phyloP scores from a whole-genome alignment of 306 rosid genomes.

The Cucumis hystrix region DNA sequence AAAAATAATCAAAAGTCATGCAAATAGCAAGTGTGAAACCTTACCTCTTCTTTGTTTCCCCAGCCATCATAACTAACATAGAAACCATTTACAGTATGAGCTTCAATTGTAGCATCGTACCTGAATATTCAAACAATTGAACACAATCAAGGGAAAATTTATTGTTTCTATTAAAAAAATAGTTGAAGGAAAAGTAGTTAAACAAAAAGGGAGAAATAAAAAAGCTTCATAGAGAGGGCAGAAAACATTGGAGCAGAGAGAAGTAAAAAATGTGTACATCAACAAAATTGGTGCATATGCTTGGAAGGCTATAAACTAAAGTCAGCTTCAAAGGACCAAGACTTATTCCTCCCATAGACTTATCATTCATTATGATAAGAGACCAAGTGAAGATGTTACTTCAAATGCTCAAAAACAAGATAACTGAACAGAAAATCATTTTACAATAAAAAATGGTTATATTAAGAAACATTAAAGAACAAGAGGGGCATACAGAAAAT shows the following conservation, averaged over 20 bases:
- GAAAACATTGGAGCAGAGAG: not conserved
- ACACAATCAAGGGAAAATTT: constrained; percentile 6
- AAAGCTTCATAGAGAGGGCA: not conserved
- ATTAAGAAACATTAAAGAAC: not conserved
- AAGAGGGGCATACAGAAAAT: not conserved
- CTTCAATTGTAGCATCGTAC: constrained; percentile 77
- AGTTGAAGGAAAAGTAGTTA: constrained; percentile 7
- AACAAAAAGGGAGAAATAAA: not conserved
- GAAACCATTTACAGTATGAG: constrained; percentile 72
- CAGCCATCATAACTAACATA: constrained; percentile 59
- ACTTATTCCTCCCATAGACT: not conserved
- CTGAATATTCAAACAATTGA: constrained; percentile 46
- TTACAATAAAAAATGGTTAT: not conserved
- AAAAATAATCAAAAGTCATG: not conserved
- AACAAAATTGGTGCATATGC: not conserved
- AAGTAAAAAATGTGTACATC: not conserved
- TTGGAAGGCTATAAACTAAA: not conserved
- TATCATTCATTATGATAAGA: not conserved
- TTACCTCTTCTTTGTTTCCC: constrained; percentile 98
- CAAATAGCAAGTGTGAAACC: constrained; percentile 6
- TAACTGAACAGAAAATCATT: not conserved
- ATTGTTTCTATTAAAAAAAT: not conserved
- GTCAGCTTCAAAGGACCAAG: not conserved
- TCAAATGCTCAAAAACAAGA: not conserved
- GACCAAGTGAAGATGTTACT: not conserved